Conservation (phyloP, 2,329 filamentous ascomycete genomes). For the Hypoxylon sp. region DNA sequence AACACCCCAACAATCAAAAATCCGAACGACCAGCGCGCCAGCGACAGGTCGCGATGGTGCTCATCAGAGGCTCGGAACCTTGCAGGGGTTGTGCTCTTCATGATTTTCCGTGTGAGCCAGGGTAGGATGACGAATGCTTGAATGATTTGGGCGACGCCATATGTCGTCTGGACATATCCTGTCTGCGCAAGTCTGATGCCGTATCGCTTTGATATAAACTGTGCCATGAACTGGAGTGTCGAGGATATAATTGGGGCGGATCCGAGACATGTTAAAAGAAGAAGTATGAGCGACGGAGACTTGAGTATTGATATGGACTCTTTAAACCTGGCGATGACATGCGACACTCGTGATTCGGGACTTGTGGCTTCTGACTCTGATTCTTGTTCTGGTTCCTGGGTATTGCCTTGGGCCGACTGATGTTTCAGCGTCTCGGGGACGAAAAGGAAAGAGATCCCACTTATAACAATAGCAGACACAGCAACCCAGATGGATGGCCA, state of each 20-base stretch:
- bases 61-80: slow-evolving; percentile 46
- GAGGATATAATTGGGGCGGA: slow-evolving; percentile 41
- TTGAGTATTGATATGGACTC: slow-evolving; percentile 51
- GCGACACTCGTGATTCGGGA: slow-evolving; percentile 36
- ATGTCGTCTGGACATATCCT: slow-evolving; percentile 54
- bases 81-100: slow-evolving; percentile 43
- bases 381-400: slow-evolving; percentile 1
- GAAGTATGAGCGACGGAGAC: slow-evolving; percentile 48
- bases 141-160: slow-evolving; percentile 50
- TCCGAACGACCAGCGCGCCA: slow-evolving; percentile 50
- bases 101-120: slow-evolving; percentile 45
- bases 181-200: slow-evolving; percentile 49
- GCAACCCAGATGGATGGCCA: slow-evolving; percentile 50
- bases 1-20: slow-evolving; percentile 48
- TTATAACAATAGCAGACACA: slow-evolving; percentile 32
- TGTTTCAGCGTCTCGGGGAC: slow-evolving; percentile 51
- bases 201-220: slow-evolving; percentile 55
- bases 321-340: slow-evolving; percentile 41
- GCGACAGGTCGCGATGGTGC: slow-evolving; percentile 49
- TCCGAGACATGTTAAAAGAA: slow-evolving; percentile 43
- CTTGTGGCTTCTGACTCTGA: slow-evolving; percentile 9
- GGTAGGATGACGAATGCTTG: slow-evolving; percentile 52
- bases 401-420: slow-evolving; percentile 15
- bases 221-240: slow-evolving; percentile 50
- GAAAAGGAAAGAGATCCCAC: slow-evolving; percentile 46